Conservation (phyloP, 306 rosid species). For the Rosa lucieae region DNA sequence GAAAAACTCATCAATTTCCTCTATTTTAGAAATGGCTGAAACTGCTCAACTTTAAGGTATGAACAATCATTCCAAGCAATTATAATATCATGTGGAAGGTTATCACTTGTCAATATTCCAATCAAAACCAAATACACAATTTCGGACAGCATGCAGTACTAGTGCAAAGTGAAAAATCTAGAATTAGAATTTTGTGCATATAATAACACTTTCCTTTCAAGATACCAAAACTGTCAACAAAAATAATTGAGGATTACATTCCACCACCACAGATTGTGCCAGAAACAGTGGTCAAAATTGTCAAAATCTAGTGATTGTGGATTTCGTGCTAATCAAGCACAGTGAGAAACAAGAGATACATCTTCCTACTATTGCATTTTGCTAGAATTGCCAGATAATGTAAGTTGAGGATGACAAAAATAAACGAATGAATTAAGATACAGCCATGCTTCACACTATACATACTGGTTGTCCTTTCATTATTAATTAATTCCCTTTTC, state of each 20-base stretch:
- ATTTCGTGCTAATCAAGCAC: slow-evolving; percentile 31
- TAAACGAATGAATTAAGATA: slow-evolving; percentile 34
- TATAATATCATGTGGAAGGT: not conserved
- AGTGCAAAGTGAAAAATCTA: not conserved
- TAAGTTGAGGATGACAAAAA: slow-evolving; percentile 21
- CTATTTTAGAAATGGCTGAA: not conserved
- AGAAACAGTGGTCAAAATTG: slow-evolving; percentile 26
- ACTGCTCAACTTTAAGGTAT: not conserved
- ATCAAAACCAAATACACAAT: not conserved
- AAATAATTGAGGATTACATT: not conserved
- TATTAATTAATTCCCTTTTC: slow-evolving; percentile 58
- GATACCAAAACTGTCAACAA: not conserved
- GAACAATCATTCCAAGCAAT: not conserved
- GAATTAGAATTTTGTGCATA: not conserved
- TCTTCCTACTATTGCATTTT: slow-evolving; percentile 32
- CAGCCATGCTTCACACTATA: slow-evolving; percentile 42
- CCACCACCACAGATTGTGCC: slow-evolving; percentile 23
- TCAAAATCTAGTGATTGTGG: slow-evolving; percentile 27
- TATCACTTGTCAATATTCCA: not conserved
- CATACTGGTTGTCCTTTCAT: slow-evolving; percentile 29
- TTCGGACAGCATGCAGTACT: not conserved
- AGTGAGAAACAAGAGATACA: slow-evolving; percentile 26
- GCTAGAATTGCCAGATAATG: slow-evolving; percentile 33
- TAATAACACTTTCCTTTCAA: not conserved
- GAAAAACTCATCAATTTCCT: not conserved